phyloP scores from a whole-genome alignment of 305 asterid genomes.

The Fraxinus albicans region DNA sequence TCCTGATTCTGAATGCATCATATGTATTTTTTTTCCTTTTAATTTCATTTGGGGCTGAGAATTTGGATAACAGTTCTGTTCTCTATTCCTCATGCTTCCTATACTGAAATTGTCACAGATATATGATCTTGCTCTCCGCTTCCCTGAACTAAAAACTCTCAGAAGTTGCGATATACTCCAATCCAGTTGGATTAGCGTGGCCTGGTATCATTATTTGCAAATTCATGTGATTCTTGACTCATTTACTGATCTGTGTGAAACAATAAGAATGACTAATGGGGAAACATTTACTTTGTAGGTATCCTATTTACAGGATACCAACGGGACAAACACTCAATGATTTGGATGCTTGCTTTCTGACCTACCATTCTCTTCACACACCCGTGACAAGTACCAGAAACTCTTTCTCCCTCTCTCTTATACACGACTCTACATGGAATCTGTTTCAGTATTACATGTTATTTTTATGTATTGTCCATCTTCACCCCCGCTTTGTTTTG shows the following conservation, averaged over 20 bases:
- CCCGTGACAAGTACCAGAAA: conserved; percentile 55
- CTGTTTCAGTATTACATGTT: conserved; percentile 3
- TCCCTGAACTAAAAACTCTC: conserved; percentile 55
- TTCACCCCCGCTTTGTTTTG: not conserved
- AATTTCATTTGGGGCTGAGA: not conserved
- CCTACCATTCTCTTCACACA: conserved; percentile 67
- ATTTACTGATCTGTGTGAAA: not conserved
- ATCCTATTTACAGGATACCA: conserved; percentile 71
- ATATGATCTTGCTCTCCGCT: conserved; percentile 44
- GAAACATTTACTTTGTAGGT: conserved; percentile 34
- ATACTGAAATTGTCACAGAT: conserved; percentile 35
- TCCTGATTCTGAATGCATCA: not conserved
- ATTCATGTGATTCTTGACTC: not conserved
- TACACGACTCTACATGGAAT: not conserved
- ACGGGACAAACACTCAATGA: conserved; percentile 64
- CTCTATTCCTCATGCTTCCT: not conserved
- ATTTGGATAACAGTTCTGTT: not conserved
- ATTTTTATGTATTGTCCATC: conserved; percentile 1
- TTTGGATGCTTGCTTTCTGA: conserved; percentile 62
- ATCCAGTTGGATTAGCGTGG: conserved; percentile 66
- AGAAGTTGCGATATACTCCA: conserved; percentile 60
- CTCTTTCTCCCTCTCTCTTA: not conserved
- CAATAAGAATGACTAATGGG: not conserved
- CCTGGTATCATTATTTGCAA: conserved; percentile 40
- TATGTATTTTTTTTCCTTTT: not conserved